These are phyloP conservation scores for Amesomyces nigricolor DNA, from an alignment of 2,329 filamentous ascomycete genomes.

Conservation along the genomic window DNA sequence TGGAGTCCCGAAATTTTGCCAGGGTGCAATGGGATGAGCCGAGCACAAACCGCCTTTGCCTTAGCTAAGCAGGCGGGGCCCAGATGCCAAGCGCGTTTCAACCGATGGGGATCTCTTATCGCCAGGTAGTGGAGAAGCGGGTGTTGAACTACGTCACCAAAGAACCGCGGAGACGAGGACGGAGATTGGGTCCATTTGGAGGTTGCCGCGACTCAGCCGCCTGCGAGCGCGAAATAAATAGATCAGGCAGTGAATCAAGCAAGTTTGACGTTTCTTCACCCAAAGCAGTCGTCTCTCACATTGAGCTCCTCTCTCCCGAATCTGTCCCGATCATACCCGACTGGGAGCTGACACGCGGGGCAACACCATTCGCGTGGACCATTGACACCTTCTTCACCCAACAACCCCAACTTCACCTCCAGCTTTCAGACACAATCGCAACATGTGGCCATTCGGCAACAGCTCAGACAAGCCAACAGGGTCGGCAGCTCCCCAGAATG, in stretches of 20 bases:
- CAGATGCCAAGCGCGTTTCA: not conserved
- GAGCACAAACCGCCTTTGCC: not conserved
- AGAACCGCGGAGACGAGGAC: not conserved
- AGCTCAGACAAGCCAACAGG: constrained; percentile 29
- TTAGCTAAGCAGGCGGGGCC: not conserved
- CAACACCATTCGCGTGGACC: not conserved
- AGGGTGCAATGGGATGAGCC: not conserved
- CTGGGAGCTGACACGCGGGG: not conserved
- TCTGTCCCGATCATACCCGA: constrained; percentile 1
- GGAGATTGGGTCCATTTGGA: no score
- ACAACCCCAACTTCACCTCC: not conserved
- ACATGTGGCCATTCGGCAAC: constrained; percentile 36
- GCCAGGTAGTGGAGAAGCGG: constrained; percentile 1
- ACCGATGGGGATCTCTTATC: not conserved
- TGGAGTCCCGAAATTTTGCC: constrained; percentile 25
- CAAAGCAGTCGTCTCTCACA: not conserved
- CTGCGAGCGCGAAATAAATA: not conserved
- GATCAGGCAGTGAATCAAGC: no score
- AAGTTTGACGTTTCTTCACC: no score
- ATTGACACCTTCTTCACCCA: not conserved
- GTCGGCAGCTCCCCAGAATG: constrained; percentile 19
- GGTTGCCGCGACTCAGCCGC: no score
- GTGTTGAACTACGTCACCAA: constrained; percentile 6
- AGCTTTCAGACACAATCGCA: not conserved
- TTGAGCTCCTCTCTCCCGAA: not conserved